A percentile compares a stretch with the other conserved stretches of the same genome.
Conservation (phyloP, 2,329 filamentous ascomycete species). For the Leptographium flavum region DNA sequence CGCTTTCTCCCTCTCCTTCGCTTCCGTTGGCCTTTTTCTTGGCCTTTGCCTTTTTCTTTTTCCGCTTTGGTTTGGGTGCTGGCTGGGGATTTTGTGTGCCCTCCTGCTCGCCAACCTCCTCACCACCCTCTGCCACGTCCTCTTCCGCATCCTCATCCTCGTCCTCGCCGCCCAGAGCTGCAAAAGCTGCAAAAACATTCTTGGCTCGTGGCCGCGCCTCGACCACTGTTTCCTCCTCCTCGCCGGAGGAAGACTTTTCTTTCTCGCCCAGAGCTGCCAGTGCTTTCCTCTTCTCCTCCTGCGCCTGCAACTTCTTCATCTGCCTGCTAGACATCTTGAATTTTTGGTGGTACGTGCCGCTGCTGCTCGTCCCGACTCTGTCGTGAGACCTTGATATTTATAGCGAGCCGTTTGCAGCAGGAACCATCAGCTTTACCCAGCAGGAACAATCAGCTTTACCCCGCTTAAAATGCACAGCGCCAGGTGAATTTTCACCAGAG, state of each 20-base stretch:
- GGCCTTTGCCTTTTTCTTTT: constrained; percentile 21
- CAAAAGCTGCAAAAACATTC: constrained; percentile 30
- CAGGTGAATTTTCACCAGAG: not conserved
- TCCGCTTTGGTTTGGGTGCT: constrained; percentile 14
- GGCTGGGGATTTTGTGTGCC: constrained; percentile 1
- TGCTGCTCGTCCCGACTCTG: not conserved
- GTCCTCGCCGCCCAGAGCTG: constrained; percentile 32
- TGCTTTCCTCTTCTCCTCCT: constrained; percentile 22
- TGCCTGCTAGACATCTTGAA: constrained; percentile 34
- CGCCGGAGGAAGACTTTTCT: constrained; percentile 12
- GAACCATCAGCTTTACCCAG: not conserved
- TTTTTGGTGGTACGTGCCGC: not conserved
- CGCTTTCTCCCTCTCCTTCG: not conserved
- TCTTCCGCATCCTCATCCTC: constrained; percentile 25
- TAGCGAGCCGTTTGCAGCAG: not conserved
- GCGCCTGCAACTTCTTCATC: constrained; percentile 36
- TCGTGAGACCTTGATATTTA: not conserved
- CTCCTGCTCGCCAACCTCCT: constrained; percentile 15
- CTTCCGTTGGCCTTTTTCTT: constrained; percentile 13
- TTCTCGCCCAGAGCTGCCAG: constrained; percentile 8
- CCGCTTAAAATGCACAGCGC: not conserved
- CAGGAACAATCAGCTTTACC: not conserved
- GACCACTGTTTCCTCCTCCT: not conserved
- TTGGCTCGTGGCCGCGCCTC: not conserved
- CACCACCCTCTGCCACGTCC: constrained; percentile 19